Evolutionary conservation across 2,329 filamentous ascomycete genomes (phyloP).

Genomic region (Didymosphaeria variabile): DNA sequence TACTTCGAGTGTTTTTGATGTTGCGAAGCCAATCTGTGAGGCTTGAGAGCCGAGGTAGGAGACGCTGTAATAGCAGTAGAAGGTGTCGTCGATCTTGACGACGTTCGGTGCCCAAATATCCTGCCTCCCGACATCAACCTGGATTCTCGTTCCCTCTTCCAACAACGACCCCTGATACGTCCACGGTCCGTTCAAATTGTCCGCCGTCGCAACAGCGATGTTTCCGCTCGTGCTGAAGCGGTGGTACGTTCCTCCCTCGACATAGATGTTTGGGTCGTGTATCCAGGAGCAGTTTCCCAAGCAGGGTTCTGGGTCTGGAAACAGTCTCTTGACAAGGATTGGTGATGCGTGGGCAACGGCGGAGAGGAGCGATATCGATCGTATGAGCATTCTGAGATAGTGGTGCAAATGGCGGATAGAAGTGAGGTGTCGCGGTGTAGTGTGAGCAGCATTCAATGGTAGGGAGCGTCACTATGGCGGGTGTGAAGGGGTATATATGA

Average conservation of each 20-base stretch:
- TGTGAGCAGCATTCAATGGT: background rate
- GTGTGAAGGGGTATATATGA: constrained; percentile 7
- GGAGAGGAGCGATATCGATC: constrained; percentile 7
- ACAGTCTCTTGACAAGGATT: constrained; percentile 18
- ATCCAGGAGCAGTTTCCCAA: constrained; percentile 50
- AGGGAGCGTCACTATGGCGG: background rate
- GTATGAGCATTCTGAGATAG: constrained; percentile 11
- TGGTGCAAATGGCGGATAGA: constrained; percentile 18
- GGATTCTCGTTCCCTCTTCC: constrained; percentile 52
- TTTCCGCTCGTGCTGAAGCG: constrained; percentile 60
- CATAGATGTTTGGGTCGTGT: constrained; percentile 59
- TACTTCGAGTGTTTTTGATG: constrained; percentile 56
- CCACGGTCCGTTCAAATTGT: constrained; percentile 59
- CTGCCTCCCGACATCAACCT: constrained; percentile 47
- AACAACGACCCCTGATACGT: constrained; percentile 55
- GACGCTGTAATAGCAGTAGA: constrained; percentile 70
- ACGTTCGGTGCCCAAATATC: constrained; percentile 70
- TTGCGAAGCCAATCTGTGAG: constrained; percentile 68
- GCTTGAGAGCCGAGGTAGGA: constrained; percentile 66
- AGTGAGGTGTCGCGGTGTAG: background rate
- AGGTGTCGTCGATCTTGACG: constrained; percentile 61
- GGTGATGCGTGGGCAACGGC: constrained; percentile 21
- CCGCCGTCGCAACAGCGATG: constrained; percentile 57
- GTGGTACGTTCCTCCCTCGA: constrained; percentile 58
- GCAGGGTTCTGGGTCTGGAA: constrained; percentile 49